Evolutionary conservation across 1,284 basidiomycete genomes (phyloP), one percentile per base, ranked within the genome.

Genomic region (Ceraceosorus bombacis): DNA sequence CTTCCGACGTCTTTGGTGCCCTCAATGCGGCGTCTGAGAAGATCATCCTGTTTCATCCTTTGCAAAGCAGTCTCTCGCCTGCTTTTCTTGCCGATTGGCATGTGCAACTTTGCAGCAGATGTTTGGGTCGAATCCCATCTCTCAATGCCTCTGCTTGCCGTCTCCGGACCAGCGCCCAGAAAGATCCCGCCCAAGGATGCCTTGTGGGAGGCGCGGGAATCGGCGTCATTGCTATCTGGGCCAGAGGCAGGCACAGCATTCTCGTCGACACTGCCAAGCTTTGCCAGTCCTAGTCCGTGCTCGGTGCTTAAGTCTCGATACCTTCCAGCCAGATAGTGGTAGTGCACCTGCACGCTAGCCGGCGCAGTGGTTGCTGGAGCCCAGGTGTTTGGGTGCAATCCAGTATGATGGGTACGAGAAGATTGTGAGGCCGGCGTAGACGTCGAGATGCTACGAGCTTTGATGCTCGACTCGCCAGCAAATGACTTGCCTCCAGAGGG

Each of bases 291-390:
- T 5, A 68, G 55, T 17, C 66, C 66, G 48, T 53, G 56, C 36
- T 67, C 54, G 12, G 8, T 54, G 55, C 60, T 63, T 38, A 68
- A 50, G 6, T 67, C 53, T n/a, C 66, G 59, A 39, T 57, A 61
- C 15, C 60, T 56, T 15, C 60, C 66, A 13, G 66, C 61, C n/a
- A 68, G 51, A 38, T 65, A 59, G 40, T 56, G 55, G 46, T 68
- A 55, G 51, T 66, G 63, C 5, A 68, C 64, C 38, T 68, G 66
- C 3, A 69, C 54, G 49, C 66, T 65, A 54, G 59, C 59, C 12
- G 59, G 51, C 15, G 59, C 58, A 5, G 59, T 61, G 3, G 59
- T 61, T 5, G 59, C 49, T 53, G 38, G 17, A 27, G 55, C 43
- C 43, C 43, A 46, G 43, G 10, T 15, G 43, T 15, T 15, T 10